Percentiles rank a stretch among this genome's conserved stretches.
Evolutionary conservation across 2,329 filamentous ascomycete genomes (phyloP).

Genomic region (Tolypocladium paradoxum): DNA sequence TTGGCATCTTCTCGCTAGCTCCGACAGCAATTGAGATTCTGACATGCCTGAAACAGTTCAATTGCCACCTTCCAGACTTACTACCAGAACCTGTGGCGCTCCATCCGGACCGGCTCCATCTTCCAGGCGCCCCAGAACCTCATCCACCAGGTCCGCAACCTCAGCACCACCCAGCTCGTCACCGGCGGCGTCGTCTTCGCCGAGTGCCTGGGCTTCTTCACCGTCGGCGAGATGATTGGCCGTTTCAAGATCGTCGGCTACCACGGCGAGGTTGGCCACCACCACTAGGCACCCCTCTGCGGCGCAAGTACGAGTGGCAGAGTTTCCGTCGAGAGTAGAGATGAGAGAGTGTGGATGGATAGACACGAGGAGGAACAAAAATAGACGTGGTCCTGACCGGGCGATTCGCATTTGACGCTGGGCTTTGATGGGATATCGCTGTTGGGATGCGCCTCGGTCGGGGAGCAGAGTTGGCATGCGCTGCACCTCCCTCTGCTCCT

Average conservation of each 20-base stretch:
- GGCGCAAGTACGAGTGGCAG: background rate
- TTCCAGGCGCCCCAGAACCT: slow-evolving; percentile 45
- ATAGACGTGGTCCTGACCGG: background rate
- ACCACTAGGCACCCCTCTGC: slow-evolving; percentile 44
- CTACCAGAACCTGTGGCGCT: slow-evolving; percentile 65
- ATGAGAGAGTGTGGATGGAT: background rate
- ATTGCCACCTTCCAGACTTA: slow-evolving; percentile 76
- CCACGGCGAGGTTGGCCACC: slow-evolving; percentile 55
- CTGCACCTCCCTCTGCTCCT: background rate
- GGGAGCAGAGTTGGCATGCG: background rate
- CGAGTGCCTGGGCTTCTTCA: slow-evolving; percentile 94
- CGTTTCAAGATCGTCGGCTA: slow-evolving; percentile 94
- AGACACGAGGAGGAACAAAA: background rate
- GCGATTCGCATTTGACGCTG: background rate
- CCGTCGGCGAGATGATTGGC: slow-evolving; percentile 92
- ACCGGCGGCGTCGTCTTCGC: slow-evolving; percentile 68
- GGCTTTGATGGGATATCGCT: background rate
- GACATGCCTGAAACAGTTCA: slow-evolving; percentile 40
- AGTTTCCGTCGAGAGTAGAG: background rate
- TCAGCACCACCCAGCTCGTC: slow-evolving; percentile 60
- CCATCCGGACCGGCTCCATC: slow-evolving; percentile 53
- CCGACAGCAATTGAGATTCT: background rate
- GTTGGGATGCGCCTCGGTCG: background rate
- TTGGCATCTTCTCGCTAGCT: slow-evolving; percentile 4
- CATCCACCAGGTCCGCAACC: slow-evolving; percentile 50